Base-by-base conservation (phyloP, 805 yeast genomes). In the Helenozyma rhizophorensis region DNA sequence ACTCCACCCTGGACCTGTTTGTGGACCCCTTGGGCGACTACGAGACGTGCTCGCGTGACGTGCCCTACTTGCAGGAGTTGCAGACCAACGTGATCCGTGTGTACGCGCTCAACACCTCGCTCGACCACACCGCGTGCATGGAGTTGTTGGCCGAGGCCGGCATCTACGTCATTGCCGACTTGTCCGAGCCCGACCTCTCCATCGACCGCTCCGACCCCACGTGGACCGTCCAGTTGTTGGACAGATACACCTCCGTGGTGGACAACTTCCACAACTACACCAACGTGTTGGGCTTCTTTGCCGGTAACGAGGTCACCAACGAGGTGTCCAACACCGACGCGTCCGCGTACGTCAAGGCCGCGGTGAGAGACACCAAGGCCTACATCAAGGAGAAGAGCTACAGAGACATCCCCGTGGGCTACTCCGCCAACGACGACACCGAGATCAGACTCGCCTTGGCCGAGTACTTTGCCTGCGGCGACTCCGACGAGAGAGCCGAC, bases 81-180 rank as follows among this genome's bases (percentile, higher is more conserved):
- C 62, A 68, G 48, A 82, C 89, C 40, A 83, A 83, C 54, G 80
- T 78, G 36, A 66, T 83, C 45, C 73, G 90, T 66, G 88, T 83
- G 22, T 83, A 83, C 53, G 87, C 90, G 27, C 62, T 83, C 34
- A 76, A 83, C 64, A 64, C 71, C n/a, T 51, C 73, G 25, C 49
- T 64, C 41, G 84, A 82, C 56, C 93, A 83, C 60, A 57, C 73
- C 32, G 71, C 69, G 31, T 83, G 93, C 72, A 78, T 83, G 87
- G 30, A 62, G 21, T 58, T 75, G 46, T 65, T 83, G 47, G 66
- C 69, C 40, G 84, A 83, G 16, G 94, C 90, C 35, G 97, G 96
- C 32, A 89, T 93, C 49, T 93, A 93, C 55, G 86, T 90, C 19
- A 64, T 93, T 51, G 80, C 95, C 25, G 98, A 93, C 63, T 73